Evolutionary conservation across 2,329 filamentous ascomycete genomes (phyloP).

Genomic region (Chaetomium strumarium): DNA sequence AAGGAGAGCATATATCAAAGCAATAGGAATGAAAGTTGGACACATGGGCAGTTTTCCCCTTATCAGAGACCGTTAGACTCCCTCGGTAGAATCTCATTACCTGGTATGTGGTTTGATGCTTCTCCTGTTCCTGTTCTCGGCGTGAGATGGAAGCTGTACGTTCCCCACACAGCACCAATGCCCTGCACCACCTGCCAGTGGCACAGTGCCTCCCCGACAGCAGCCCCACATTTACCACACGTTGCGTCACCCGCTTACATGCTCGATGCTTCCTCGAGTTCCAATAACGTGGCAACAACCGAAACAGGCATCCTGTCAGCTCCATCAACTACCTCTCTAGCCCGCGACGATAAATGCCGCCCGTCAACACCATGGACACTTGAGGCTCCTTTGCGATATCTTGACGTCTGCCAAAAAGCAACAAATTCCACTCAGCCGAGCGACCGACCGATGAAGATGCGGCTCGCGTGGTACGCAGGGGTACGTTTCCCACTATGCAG

Average conservation of each 20-base stretch:
- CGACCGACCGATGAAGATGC: constrained; percentile 40
- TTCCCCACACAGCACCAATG: too few relatives aligned
- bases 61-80: too few relatives aligned
- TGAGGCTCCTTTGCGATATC: constrained; percentile 21
- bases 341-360: constrained; percentile 4
- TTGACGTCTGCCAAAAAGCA: constrained; percentile 5
- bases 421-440: constrained; percentile 5
- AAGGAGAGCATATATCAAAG: neutral
- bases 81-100: too few relatives aligned
- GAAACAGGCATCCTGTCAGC: constrained; percentile 12
- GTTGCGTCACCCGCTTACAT: neutral
- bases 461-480: constrained; percentile 55
- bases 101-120: too few relatives aligned
- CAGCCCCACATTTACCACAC: neutral
- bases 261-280: neutral
- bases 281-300: constrained; percentile 32
- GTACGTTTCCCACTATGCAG: constrained; percentile 35
- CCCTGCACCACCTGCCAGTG: too few relatives aligned
- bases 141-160: too few relatives aligned
- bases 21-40: too few relatives aligned
- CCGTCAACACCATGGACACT: constrained; percentile 32
- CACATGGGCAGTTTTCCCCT: too few relatives aligned
- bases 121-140: too few relatives aligned
- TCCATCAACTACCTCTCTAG: neutral
- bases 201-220: too few relatives aligned